These are phyloP conservation scores for Tetradesmus lagerheimii DNA, from an alignment of 139 green algal genomes.

Conservation along the genomic window DNA sequence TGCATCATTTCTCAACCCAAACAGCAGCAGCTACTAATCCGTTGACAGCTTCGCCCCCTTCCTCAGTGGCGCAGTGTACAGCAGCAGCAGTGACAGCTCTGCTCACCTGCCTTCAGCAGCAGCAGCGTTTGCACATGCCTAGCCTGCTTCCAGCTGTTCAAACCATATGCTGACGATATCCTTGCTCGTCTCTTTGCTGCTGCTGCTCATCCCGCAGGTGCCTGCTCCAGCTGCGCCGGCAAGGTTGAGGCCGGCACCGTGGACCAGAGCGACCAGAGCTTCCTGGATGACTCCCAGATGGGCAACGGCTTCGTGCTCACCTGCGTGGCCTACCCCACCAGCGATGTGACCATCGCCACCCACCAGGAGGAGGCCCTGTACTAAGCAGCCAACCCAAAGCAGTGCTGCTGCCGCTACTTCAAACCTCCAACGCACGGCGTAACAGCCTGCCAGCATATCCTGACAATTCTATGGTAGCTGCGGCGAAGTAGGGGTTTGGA, in stretches of 20 bases:
- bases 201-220: constrained; percentile 56
- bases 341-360: constrained; percentile 79
- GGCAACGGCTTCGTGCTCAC: constrained; percentile 91
- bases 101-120: no score
- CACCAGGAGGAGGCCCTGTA: constrained; percentile 69
- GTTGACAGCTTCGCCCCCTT: no score
- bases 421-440: background rate
- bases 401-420: background rate
- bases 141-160: no score
- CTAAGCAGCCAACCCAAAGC: constrained; percentile 44
- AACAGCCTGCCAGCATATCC: background rate
- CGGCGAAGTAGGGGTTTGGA: no score
- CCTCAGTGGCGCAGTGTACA: no score
- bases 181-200: background rate
- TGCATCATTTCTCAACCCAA: no score
- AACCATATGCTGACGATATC: background rate
- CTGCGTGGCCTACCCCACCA: constrained; percentile 93
- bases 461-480: background rate
- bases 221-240: constrained; percentile 78
- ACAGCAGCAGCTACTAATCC: no score
- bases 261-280: constrained; percentile 91
- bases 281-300: constrained; percentile 93
- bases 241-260: constrained; percentile 74
- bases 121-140: no score
- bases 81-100: no score